Evolutionary conservation across 2,329 filamentous ascomycete species (phyloP).

Genomic region (Cordyceps farinosa): DNA sequence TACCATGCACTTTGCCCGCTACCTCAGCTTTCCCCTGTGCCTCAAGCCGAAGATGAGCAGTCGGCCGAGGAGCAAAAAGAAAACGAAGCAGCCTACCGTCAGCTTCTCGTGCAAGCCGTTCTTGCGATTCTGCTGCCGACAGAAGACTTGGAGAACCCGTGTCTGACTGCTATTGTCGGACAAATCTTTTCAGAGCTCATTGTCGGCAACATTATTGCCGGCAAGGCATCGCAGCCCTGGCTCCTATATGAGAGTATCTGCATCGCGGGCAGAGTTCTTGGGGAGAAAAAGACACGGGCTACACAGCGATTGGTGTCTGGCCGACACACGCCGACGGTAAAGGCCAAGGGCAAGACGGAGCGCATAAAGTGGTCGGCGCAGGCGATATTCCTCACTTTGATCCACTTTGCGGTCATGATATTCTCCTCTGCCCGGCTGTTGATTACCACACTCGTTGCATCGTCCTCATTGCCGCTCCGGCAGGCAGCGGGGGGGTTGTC

Average conservation of each 20-base stretch:
- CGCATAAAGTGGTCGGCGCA: conserved; percentile 38
- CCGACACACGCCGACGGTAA: neutral
- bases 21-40: conserved; percentile 75
- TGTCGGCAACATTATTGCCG: conserved; percentile 74
- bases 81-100: conserved; percentile 81
- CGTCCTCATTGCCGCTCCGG: conserved; percentile 63
- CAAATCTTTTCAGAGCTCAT: conserved; percentile 91
- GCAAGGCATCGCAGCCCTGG: conserved; percentile 82
- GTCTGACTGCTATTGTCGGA: conserved; percentile 75
- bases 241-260: conserved; percentile 81
- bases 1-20: conserved; percentile 84
- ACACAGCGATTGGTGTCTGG: conserved; percentile 20
- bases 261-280: conserved; percentile 55
- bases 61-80: conserved; percentile 60
- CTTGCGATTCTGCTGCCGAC: conserved; percentile 83
- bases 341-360: conserved; percentile 15
- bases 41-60: conserved; percentile 49
- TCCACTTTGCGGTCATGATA: conserved; percentile 53
- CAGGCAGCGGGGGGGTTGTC: conserved; percentile 12
- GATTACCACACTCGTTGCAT: conserved; percentile 60
- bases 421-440: conserved; percentile 65
- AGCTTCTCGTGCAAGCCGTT: conserved; percentile 78
- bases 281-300: conserved; percentile 28
- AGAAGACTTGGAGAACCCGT: conserved; percentile 86
- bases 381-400: conserved; percentile 50